Conservation (phyloP, 2,329 filamentous ascomycete genomes). For the Exophiala phaeomuriformis region DNA sequence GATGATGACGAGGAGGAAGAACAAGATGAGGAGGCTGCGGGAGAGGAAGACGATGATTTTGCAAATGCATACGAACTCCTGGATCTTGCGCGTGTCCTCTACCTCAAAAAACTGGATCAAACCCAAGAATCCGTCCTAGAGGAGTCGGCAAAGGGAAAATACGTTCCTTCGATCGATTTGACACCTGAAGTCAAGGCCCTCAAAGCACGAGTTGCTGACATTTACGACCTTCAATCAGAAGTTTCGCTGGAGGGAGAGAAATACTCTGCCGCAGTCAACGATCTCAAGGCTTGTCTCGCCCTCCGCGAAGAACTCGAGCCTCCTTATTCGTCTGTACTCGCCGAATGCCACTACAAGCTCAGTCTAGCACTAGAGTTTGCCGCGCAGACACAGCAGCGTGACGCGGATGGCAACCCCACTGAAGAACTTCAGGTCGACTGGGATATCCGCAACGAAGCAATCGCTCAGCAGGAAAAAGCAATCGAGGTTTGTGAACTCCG, state of each 20-base stretch:
- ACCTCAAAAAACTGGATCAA: conserved; percentile 49
- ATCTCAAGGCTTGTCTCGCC: conserved; percentile 68
- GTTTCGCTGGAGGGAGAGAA: conserved; percentile 96
- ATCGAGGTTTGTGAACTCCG: conserved; percentile 52
- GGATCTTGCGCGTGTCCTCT: conserved; percentile 55
- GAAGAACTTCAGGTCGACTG: conserved; percentile 44
- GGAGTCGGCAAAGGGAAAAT: conserved; percentile 39
- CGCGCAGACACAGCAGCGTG: conserved; percentile 54
- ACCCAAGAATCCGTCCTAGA: conserved; percentile 34
- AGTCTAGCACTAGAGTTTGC: conserved; percentile 92
- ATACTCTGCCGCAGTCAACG: conserved; percentile 79
- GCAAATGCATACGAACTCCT: conserved; percentile 57
- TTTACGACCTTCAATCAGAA: conserved; percentile 86
- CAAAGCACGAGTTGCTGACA: conserved; percentile 84
- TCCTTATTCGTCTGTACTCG: conserved; percentile 73
- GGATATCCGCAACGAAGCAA: conserved; percentile 51
- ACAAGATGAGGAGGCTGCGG: conserved; percentile 40
- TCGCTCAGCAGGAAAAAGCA: conserved; percentile 52
- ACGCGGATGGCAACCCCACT: conserved; percentile 38
- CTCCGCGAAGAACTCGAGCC: conserved; percentile 74
- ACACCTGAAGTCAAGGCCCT: conserved; percentile 48
- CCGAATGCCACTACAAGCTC: conserved; percentile 94
- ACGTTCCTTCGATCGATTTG: conserved; percentile 31
- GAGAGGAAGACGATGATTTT: conserved; percentile 57
- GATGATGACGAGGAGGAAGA: conserved; percentile 64